Conservation (phyloP, 495 filamentous ascomycete species). For the Neurospora sp. region DNA sequence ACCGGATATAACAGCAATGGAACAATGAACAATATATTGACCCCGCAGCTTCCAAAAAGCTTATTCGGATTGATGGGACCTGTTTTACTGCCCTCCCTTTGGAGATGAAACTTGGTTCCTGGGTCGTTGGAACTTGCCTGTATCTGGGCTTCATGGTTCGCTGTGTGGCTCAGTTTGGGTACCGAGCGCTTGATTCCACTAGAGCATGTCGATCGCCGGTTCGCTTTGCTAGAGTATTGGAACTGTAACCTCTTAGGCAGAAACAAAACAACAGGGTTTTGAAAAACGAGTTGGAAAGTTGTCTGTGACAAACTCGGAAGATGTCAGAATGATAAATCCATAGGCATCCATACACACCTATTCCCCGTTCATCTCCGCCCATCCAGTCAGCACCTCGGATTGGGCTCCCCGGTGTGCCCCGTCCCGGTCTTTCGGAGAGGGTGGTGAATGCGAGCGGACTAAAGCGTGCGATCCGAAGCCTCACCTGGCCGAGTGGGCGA, state of each 20-base stretch:
- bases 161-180: not conserved
- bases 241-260: not conserved
- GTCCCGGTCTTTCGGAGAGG: not conserved
- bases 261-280: not conserved
- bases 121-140: not conserved
- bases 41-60: not conserved
- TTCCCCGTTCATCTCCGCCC: not conserved
- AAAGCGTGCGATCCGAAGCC: not conserved
- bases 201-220: not conserved
- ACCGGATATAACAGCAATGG: not conserved
- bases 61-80: not conserved
- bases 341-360: not conserved
- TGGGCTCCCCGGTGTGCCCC: not conserved
- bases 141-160: not conserved
- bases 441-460: not conserved
- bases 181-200: not conserved
- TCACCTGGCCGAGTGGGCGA: not conserved
- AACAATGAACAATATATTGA: not conserved
- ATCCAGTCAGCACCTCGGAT: not conserved
- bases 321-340: not conserved
- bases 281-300: not conserved
- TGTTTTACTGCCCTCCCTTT: not conserved
- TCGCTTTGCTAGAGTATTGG: not conserved
- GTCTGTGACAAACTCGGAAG: not conserved
- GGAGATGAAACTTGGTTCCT: not conserved